Evolutionary conservation across 2,329 filamentous ascomycete genomes (phyloP), one percentile per base, ranked within the genome.

Genomic region (Aspergillus thermomutatus): DNA sequence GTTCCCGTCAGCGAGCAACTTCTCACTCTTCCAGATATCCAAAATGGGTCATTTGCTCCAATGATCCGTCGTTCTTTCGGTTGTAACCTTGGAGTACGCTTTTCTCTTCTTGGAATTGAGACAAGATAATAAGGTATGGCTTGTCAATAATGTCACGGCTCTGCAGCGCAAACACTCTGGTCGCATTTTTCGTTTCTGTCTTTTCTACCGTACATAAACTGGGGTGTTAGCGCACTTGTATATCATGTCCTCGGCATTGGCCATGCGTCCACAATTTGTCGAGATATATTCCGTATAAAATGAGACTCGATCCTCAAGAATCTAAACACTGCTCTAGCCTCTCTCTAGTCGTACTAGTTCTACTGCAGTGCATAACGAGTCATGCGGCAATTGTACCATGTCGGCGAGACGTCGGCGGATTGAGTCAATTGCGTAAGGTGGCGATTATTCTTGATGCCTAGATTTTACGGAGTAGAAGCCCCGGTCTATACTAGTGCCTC

Each of bases 11-110:
- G 52, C 47, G 10, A 48, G 45, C 14, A 9, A 7, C 8, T 14
- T 45, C 21, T 50, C 25, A 28, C 23, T 41, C 49, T 27, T 11
- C 4, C 54, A 92, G 89, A 92, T 94, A 62, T 87, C 91, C 63
- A 92, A 92, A 73, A 93, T 94, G 90, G 90, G 90, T 9, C 90
- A 94, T 68, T 87, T 93, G 85, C 73, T 81, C 60, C 73, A 75
- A 68, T 78, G 69, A 70, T 59, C 50, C 41, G 53, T 11, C 25
- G 46, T 50, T 27, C 11, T 23, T 49, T 53, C 23, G 17, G 49
- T 49, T 52, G 28, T 54, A 53, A 43, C 40, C 31, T 7, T 31
- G 10, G 7, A 37, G 34, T 50, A 21, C 53, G 34, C 17, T 54
- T 49, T 53, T 21, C 10, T 27, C 7, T 28, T 54, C 51, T 55